Evolutionary conservation across 2,329 filamentous ascomycete species (phyloP), one percentile per base, ranked within the genome.

Genomic region (Ceratocystis variospora): DNA sequence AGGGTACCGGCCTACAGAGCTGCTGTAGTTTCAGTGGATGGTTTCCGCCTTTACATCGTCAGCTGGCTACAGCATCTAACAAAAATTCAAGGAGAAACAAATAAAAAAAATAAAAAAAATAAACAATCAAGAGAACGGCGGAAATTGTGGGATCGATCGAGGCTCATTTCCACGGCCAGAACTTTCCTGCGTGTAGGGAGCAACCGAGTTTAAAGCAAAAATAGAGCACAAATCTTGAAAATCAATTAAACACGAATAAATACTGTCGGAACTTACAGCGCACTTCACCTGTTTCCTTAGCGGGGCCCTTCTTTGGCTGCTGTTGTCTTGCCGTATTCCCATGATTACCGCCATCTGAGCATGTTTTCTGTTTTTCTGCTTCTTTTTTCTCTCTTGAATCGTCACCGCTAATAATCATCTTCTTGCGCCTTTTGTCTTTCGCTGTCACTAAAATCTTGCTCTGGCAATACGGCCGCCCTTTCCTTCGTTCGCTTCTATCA

Each of bases 341-440:
- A 6, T 31, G 15, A 19, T 28, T 8, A 19, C 28, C 25, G 63
- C n/a, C 31, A 33, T 12, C 28, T 59, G 17, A 10, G 25, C 19
- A 44, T 62, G n/a, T 62, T 46, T 62, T 28, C 28, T 25, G 28
- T 44, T 48, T 45, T 53, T 50, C 22, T 50, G 33, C 28, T 19
- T 61, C 22, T 63, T 45, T 31, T 63, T 61, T 45, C 45, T 41
- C 48, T 66, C 25, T 45, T 28, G 25, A 44, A 44, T 15, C 33
- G 45, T 55, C 25, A n/a, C 41, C n/a, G 22, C 57, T 41, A 12
- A 63, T 59, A 19, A 7, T 44, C 31, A 8, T 55, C 57, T 65
- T 65, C 33, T 48, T 41, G 25, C 12, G 46, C 1, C 22, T 22
- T 22, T 22, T 22, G 22, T 6, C 64, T 62, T 61, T 55, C 55